Percentiles rank a stretch among this genome's conserved stretches.
phyloP scores from a whole-genome alignment of 192 early-diverging fungal genomes.

The Coemansia sp. region DNA sequence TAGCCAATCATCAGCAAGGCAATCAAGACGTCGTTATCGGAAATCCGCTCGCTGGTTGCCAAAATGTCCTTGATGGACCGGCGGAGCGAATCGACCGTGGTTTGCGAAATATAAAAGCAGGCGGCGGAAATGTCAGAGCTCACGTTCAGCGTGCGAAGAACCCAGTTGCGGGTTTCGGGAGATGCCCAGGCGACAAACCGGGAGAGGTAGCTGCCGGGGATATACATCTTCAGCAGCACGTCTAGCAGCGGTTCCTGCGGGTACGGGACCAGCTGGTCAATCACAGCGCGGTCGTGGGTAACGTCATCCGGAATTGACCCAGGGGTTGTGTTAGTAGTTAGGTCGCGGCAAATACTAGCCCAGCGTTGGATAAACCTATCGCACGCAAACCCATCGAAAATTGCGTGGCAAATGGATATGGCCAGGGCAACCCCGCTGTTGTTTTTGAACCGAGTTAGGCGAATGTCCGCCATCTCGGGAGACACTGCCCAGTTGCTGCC shows the following conservation, averaged over 20 bases:
- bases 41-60: not conserved
- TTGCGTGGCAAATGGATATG: not conserved
- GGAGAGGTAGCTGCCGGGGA: not conserved
- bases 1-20: not conserved
- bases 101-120: constrained; percentile 6
- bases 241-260: not conserved
- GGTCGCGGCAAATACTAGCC: not conserved
- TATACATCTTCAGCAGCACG: not conserved
- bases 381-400: constrained; percentile 12
- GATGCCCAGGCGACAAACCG: constrained; percentile 8
- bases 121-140: not conserved
- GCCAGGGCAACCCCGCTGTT: constrained; percentile 16
- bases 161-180: not conserved
- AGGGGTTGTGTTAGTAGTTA: not conserved
- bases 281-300: not conserved
- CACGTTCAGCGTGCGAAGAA: not conserved
- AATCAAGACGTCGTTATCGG: constrained; percentile 15
- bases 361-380: constrained; percentile 12
- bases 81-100: not conserved
- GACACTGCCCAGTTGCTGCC: not conserved
- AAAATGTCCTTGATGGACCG: not conserved
- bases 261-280: not conserved
- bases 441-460: constrained; percentile 3
- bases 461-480: constrained; percentile 2
- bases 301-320: not conserved